Percentiles rank a stretch among this genome's conserved stretches.
Conservation (phyloP, 495 filamentous ascomycete species). For the Talaromyces nanjingensis region DNA sequence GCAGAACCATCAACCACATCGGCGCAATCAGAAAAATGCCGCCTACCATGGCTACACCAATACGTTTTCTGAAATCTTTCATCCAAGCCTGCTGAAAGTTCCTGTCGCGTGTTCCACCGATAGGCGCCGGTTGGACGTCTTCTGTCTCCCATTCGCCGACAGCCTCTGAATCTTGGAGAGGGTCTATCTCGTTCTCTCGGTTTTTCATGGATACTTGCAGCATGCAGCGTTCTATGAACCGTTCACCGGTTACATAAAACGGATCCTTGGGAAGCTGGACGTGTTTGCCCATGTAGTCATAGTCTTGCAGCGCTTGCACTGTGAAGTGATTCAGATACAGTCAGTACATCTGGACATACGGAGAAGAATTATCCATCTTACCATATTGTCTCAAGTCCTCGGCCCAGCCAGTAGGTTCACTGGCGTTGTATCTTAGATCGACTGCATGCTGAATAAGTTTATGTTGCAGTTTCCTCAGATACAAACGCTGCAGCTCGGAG, state of each 20-base stretch:
- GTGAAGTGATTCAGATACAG: not conserved
- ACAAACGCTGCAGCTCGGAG: not conserved
- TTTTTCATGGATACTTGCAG: not conserved
- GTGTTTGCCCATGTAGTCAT: not conserved
- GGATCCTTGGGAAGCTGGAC: not conserved
- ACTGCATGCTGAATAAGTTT: not conserved
- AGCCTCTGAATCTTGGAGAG: not conserved
- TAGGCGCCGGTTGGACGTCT: not conserved
- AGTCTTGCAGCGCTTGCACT: not conserved
- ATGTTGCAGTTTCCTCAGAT: not conserved
- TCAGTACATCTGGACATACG: not conserved
- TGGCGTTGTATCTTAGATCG: not conserved
- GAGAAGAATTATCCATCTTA: not conserved
- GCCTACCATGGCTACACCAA: not conserved
- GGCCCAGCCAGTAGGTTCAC: not conserved
- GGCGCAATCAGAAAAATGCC: not conserved
- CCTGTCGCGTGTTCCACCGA: not conserved
- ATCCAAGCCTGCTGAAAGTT: not conserved
- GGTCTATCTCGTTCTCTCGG: not conserved
- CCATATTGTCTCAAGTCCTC: not conserved
- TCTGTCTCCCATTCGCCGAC: not conserved
- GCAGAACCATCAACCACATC: not conserved
- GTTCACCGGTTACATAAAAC: not conserved
- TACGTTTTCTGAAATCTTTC: not conserved
- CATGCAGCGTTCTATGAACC: not conserved